Conservation (phyloP, 352 stramenopile species). For the Phytophthora citrophthora region DNA sequence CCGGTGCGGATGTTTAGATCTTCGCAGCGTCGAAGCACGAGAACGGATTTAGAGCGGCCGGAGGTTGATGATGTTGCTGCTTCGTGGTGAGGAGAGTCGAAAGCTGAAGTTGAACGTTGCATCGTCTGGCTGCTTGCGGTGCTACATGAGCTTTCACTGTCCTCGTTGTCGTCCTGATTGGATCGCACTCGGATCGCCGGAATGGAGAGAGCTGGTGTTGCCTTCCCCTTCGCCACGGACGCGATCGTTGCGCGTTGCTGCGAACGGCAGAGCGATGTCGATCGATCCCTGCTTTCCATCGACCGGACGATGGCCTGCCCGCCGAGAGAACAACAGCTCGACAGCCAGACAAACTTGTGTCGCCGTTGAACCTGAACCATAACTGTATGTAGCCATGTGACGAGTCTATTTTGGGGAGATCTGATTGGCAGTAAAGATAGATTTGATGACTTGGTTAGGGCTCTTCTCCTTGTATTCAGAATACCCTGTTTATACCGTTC, state of each 20-base stretch:
- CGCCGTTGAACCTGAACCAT: slow-evolving; percentile 5
- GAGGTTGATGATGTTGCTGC: slow-evolving; percentile 5
- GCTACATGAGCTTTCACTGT: neutral
- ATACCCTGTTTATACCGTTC: slow-evolving; percentile 13
- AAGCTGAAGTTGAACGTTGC: slow-evolving; percentile 13
- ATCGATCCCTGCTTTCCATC: slow-evolving; percentile 24
- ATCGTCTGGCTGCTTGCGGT: slow-evolving; percentile 3
- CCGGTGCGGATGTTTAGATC: slow-evolving; percentile 71
- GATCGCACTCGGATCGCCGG: slow-evolving; percentile 11
- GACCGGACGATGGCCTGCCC: slow-evolving; percentile 9
- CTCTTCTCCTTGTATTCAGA: neutral
- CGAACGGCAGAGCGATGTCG: slow-evolving; percentile 2
- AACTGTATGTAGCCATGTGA: slow-evolving; percentile 31
- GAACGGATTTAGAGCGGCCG: slow-evolving; percentile 19
- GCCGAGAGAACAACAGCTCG: neutral
- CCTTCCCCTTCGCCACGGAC: slow-evolving; percentile 17
- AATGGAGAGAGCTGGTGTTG: slow-evolving; percentile 1
- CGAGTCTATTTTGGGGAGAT: slow-evolving; percentile 20
- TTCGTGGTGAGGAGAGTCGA: slow-evolving; percentile 5
- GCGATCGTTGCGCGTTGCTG: slow-evolving; percentile 5
- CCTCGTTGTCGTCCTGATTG: slow-evolving; percentile 30
- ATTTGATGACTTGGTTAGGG: slow-evolving; percentile 4
- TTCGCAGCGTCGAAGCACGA: slow-evolving; percentile 73
- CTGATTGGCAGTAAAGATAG: slow-evolving; percentile 20
- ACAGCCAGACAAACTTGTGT: neutral